phyloP scores from a whole-genome alignment of 2,329 filamentous ascomycete genomes.

The Cercospora sojina region DNA sequence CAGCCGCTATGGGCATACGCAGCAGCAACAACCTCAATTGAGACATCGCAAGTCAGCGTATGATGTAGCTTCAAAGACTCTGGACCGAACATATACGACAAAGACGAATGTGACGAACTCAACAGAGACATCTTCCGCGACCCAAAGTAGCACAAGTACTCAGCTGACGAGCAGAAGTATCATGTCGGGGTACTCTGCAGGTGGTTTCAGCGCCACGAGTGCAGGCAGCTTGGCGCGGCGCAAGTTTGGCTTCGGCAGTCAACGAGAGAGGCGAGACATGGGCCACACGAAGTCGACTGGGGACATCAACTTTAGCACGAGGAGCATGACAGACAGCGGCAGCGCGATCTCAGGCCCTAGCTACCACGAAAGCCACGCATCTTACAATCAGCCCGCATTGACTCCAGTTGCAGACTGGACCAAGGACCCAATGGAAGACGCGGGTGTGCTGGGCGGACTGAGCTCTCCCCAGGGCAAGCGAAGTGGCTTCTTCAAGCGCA shows the following conservation, averaged over 20 bases:
- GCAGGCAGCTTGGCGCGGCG: conserved; percentile 87
- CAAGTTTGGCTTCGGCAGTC: conserved; percentile 53
- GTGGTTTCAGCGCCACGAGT: conserved; percentile 90
- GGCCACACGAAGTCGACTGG: conserved; percentile 28
- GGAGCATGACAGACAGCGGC: conserved; percentile 57
- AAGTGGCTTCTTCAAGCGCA: conserved; percentile 91
- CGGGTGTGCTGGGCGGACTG: conserved; percentile 74
- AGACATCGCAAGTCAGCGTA: conserved; percentile 72
- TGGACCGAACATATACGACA: conserved; percentile 80
- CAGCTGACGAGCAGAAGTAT: conserved; percentile 79
- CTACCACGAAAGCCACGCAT: conserved; percentile 86
- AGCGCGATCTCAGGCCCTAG: conserved; percentile 41
- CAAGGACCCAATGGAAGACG: conserved; percentile 60
- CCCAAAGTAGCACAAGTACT: conserved; percentile 70
- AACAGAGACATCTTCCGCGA: conserved; percentile 52
- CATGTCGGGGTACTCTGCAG: conserved; percentile 91
- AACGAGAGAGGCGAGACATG: conserved; percentile 30
- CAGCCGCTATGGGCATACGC: conserved; percentile 40
- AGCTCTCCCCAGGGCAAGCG: conserved; percentile 72
- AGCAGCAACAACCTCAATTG: conserved; percentile 42
- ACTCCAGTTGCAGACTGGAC: conserved; percentile 66
- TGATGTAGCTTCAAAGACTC: conserved; percentile 66
- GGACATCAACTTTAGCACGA: conserved; percentile 33
- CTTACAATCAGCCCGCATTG: conserved; percentile 51
- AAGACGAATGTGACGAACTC: conserved; percentile 82